These are phyloP conservation scores for Hemileia vastatrix DNA, from an alignment of 1,284 basidiomycete genomes.

Conservation along the genomic window DNA sequence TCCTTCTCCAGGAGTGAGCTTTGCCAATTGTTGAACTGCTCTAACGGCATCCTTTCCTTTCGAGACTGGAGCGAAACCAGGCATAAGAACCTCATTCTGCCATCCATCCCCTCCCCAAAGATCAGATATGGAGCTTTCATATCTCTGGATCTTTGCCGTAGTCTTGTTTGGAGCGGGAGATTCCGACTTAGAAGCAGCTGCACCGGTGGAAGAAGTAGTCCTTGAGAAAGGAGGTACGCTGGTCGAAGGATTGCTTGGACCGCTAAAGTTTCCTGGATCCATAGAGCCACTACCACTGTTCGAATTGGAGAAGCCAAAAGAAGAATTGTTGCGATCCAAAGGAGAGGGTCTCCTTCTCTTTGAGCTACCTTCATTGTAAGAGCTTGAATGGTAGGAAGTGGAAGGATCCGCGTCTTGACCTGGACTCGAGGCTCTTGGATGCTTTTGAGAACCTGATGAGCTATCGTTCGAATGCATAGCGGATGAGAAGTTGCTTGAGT, in stretches of 20 bases:
- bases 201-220: neutral
- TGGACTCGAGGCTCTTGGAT: too few species aligned
- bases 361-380: too few species aligned
- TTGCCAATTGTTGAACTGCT: neutral
- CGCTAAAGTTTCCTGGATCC: too few species aligned
- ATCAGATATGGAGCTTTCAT: neutral
- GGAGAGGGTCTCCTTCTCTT: neutral
- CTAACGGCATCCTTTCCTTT: neutral
- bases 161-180: neutral
- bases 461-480: too few species aligned
- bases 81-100: neutral
- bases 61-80: neutral
- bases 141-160: neutral
- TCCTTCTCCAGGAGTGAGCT: neutral
- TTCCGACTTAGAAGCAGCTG: neutral
- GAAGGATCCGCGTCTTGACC: too few species aligned
- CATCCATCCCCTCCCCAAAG: neutral
- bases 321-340: neutral
- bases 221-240: too few species aligned
- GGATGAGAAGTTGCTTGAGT: too few species aligned
- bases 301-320: neutral
- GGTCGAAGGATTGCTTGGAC: too few species aligned
- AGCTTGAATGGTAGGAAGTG: too few species aligned
- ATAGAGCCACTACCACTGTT: neutral
- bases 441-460: neutral